Conservation (phyloP, 1,284 basidiomycete species). For the Ustilago crameri region DNA sequence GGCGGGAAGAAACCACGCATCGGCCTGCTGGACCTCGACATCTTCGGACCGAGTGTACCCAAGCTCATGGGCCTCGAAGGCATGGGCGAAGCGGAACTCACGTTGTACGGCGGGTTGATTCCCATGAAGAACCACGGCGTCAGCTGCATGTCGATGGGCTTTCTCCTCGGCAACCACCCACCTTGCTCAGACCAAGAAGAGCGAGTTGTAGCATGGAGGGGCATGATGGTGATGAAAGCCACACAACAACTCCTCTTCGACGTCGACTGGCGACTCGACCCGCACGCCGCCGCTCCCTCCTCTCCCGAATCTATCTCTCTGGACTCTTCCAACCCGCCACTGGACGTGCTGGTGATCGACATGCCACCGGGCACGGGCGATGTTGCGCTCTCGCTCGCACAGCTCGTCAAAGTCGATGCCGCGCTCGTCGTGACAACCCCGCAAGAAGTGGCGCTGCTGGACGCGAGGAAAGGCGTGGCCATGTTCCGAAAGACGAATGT, state of each 20-base stretch:
- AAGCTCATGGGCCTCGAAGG: slow-evolving; percentile 91
- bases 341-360: slow-evolving; percentile 91
- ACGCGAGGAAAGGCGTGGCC: slow-evolving; percentile 89
- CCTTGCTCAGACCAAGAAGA: slow-evolving; percentile 11
- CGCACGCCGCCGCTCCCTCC: slow-evolving; percentile 12
- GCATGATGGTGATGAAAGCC: slow-evolving; percentile 98
- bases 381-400: slow-evolving; percentile 90
- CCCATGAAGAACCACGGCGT: slow-evolving; percentile 90
- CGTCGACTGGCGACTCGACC: slow-evolving; percentile 80
- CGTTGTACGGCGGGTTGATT: slow-evolving; percentile 75
- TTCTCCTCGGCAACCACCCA: slow-evolving; percentile 68
- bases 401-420: slow-evolving; percentile 75
- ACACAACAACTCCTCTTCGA: slow-evolving; percentile 96
- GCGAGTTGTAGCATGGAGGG: slow-evolving; percentile 85
- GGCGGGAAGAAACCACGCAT: slow-evolving; percentile 71
- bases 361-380: slow-evolving; percentile 98
- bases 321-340: slow-evolving; percentile 16
- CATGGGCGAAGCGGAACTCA: slow-evolving; percentile 82
- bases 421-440: slow-evolving; percentile 83
- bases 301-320: slow-evolving; percentile 5
- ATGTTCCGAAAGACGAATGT: slow-evolving; percentile 92
- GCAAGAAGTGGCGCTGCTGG: slow-evolving; percentile 90
- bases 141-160: slow-evolving; percentile 97
- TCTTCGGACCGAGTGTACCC: slow-evolving; percentile 95
- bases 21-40: slow-evolving; percentile 91